A percentile compares a stretch with the other conserved stretches of the same genome.
phyloP scores from a whole-genome alignment of 2,329 filamentous ascomycete genomes.

The Harringtonia aguacate region DNA sequence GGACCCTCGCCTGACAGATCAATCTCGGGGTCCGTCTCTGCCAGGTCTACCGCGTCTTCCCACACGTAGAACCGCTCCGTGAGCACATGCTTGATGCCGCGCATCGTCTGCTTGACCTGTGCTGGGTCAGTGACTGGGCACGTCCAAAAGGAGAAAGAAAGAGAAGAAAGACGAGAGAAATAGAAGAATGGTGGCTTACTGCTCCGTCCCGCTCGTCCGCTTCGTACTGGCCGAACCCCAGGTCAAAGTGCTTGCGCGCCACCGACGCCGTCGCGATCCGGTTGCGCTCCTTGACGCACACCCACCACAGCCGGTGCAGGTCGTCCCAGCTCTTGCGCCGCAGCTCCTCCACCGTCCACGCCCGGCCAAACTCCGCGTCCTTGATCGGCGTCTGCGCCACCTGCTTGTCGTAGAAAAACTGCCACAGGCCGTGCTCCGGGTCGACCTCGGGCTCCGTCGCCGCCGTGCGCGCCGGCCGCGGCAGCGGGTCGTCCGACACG shows the following conservation, averaged over 20 bases:
- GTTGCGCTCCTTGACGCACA: constrained; percentile 85
- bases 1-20: constrained; percentile 40
- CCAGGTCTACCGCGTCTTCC: constrained; percentile 62
- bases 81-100: constrained; percentile 70
- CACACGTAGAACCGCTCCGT: constrained; percentile 85
- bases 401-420: constrained; percentile 69
- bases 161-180: neutral
- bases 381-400: constrained; percentile 62
- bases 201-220: constrained; percentile 48
- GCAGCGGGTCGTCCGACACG: constrained; percentile 61
- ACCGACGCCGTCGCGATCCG: constrained; percentile 66
- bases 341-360: constrained; percentile 79
- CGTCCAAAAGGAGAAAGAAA: neutral
- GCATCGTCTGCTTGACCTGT: constrained; percentile 69
- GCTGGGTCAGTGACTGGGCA: neutral
- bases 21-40: constrained; percentile 56
- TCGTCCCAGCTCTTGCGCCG: constrained; percentile 89
- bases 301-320: constrained; percentile 87
- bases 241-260: constrained; percentile 56
- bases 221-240: constrained; percentile 67
- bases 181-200: constrained; percentile 39
- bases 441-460: constrained; percentile 50
- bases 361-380: constrained; percentile 61
- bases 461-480: constrained; percentile 50
- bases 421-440: constrained; percentile 78